Base-by-base conservation (phyloP, 805 yeast species). In the Saccharomycopsis olivae region DNA sequence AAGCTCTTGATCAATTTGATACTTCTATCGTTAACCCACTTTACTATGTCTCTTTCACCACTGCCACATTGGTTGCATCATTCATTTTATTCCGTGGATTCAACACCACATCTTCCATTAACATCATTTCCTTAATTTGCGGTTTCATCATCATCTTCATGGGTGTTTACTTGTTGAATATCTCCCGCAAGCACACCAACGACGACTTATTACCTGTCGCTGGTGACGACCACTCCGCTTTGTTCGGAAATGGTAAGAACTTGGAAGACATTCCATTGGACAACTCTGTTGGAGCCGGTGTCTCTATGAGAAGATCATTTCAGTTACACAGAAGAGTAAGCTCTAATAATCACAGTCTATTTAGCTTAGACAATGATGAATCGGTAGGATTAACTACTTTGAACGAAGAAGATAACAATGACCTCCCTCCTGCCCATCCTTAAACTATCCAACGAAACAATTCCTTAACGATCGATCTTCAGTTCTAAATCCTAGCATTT, bases 1-100 rank as follows among this genome's bases (percentile, higher is more conserved):
- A 84, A 64, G 95, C 95, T 0, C 68, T 86, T 54, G 95, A 88
- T 51, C 95, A 84, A 58, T 86, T 86, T 53, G 95, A 87, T 57
- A 86, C 95, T 4, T 82, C 94, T 0, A 83, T 86, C 50, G 95
- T 86, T 41, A 86, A 86, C 58, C 95, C 95, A 24, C 65, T 86
- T 46, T 86, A 86, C 62, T 86, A 87, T 54, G 96, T 86, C 40
- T 77, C 94, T 1, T 87, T 86, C 63, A 86, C 96, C 29, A 85
- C 95, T 0, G 84, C 82, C 37, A 87, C 95, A 0, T 67, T 86
- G 51, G 68, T 73, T 40, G 95, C 96, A 1, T 84, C 94, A 27
- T 87, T 87, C 57, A 78, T 87, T 46, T 64, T 86, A 39, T 87
- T 86, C 62, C 70, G 78, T 52, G 95, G 95, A 13, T 86, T 87